Evolutionary conservation across 495 filamentous ascomycete genomes (phyloP), one percentile per base, ranked within the genome.

Genomic region (Penicillium macrosclerotiorum): DNA sequence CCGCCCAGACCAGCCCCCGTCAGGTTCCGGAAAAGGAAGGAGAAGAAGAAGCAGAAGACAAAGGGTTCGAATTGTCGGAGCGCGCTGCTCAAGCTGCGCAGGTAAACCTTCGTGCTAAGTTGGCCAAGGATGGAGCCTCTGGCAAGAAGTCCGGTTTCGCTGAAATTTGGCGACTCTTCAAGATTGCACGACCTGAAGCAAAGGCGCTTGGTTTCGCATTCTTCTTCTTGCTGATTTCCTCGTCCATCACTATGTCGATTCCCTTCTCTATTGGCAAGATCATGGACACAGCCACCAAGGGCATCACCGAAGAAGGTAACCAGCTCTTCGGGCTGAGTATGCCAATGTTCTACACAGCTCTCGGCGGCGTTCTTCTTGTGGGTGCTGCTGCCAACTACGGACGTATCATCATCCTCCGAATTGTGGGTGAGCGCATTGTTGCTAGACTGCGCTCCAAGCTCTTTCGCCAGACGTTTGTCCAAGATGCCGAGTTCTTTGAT

Each of bases 401-500:
- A 14, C 82, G 93, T 38, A 93, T 98, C 52, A 83, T 97, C 31
- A 83, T 96, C 27, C 80, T 98, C 3, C 79, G 93, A n/a, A 93
- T 96, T 47, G 87, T 97, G 29, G 93, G 93, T 40, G 93, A 98
- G 64, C 79, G 94, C 23, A 90, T 97, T 37, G 94, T 98, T 20
- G 82, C 93, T 12, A 78, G 91, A 52, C 76, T 96, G 47, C 82
- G 93, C 30, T 92, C 90, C 8, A 85, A 87, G 64, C 82, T 98
- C 16, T 98, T 93, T 72, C 79, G 88, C 40, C 80, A 85, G 56
- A 97, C 93, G 0, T 93, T 94, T 48, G 72, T 90, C 16, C 93
- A 98, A 59, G 90, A 98, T 64, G 94, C 94, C 45, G 93, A 98
- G 60, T 98, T 98, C 73, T 98, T 97, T 62, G 93, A 98, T 62